A percentile compares a stretch with the other conserved stretches of the same genome.
Conservation (phyloP, 371 early-diverging fungal genomes). For the Mucor lusitanicus region DNA sequence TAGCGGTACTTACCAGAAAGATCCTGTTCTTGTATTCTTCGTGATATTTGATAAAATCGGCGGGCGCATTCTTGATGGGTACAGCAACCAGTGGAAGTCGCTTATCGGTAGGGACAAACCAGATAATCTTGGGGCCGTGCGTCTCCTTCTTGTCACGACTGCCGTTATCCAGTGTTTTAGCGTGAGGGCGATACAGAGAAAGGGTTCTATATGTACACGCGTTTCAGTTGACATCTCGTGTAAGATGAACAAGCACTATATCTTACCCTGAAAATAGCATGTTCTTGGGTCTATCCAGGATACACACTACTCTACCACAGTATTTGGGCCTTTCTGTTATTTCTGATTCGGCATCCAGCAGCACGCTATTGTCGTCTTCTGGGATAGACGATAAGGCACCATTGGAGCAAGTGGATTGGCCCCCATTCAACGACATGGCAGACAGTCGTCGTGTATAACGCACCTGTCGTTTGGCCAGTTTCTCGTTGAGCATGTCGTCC, state of each 20-base stretch:
- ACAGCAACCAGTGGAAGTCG: constrained; percentile 66
- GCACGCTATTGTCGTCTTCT: constrained; percentile 9
- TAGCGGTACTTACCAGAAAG: constrained; percentile 28
- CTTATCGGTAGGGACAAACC: constrained; percentile 70
- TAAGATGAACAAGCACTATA: no score
- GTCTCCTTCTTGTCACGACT: constrained; percentile 26
- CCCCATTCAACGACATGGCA: neutral
- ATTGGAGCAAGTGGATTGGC: neutral
- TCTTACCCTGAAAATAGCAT: constrained; percentile 40
- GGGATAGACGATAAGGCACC: constrained; percentile 27
- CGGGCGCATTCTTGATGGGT: constrained; percentile 40
- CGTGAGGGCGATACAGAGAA: constrained; percentile 32
- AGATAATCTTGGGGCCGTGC: constrained; percentile 39
- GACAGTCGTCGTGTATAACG: constrained; percentile 26
- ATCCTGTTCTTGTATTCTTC: constrained; percentile 41
- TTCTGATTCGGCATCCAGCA: neutral
- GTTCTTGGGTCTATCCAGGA: constrained; percentile 34
- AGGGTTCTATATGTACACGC: constrained; percentile 26
- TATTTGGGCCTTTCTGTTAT: constrained; percentile 19
- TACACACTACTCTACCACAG: constrained; percentile 38
- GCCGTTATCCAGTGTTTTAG: constrained; percentile 14
- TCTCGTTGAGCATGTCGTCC: constrained; percentile 46
- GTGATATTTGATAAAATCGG: constrained; percentile 33
- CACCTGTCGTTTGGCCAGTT: constrained; percentile 28
- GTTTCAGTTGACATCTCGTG: no score